A percentile compares a stretch with the other conserved stretches of the same genome.
Evolutionary conservation across 2,329 filamentous ascomycete species (phyloP).

Genomic region (Ceratocystis albifundus): DNA sequence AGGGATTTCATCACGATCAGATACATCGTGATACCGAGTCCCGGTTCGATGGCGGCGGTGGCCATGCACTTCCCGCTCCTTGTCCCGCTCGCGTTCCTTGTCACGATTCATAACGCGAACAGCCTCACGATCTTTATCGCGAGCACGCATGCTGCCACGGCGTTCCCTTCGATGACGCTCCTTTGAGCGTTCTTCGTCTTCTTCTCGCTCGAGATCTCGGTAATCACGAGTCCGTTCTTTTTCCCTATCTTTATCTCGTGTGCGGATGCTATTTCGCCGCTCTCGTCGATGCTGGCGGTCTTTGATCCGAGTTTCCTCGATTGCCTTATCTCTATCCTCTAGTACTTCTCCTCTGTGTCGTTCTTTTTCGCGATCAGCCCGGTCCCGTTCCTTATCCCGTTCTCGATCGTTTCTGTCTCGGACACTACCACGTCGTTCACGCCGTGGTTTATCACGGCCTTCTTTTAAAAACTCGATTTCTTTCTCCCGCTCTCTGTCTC

Average conservation of each 20-base stretch:
- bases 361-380: constrained; percentile 16
- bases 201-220: constrained; percentile 24
- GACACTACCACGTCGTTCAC: constrained; percentile 23
- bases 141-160: constrained; percentile 19
- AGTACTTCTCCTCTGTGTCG: constrained; percentile 3
- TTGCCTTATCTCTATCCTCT: constrained; percentile 12
- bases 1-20: constrained; percentile 23
- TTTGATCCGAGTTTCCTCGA: constrained; percentile 19
- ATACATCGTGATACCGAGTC: constrained; percentile 17
- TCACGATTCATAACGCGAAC: constrained; percentile 14
- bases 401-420: constrained; percentile 21
- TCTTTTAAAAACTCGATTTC: constrained; percentile 25
- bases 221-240: constrained; percentile 22
- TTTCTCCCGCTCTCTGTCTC: constrained; percentile 18
- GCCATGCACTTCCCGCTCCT: constrained; percentile 18
- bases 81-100: constrained; percentile 21
- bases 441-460: constrained; percentile 16
- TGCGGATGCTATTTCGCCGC: constrained; percentile 22
- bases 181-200: constrained; percentile 14
- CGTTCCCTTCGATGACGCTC: constrained; percentile 20
- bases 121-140: constrained; percentile 19
- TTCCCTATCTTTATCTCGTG: constrained; percentile 22
- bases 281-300: constrained; percentile 19
- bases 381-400: constrained; percentile 23
- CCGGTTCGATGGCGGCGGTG: constrained; percentile 18